phyloP scores from a whole-genome alignment of 2,329 filamentous ascomycete species.

The Diaporthe vexans region DNA sequence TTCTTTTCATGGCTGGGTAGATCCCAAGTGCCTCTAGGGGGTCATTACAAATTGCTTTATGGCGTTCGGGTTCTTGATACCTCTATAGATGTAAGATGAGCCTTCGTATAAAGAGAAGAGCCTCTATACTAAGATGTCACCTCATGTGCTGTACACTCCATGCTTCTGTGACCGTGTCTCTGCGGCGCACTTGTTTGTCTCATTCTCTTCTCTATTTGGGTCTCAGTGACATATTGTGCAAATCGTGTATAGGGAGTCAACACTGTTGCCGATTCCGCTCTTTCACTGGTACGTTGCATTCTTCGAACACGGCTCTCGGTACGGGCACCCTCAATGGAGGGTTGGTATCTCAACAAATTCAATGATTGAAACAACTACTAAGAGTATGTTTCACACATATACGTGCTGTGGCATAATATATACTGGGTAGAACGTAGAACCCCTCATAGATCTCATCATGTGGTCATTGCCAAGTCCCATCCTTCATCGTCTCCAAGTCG shows the following conservation, averaged over 20 bases:
- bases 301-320: no score
- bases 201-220: background rate
- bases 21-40: background rate
- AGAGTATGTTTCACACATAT: background rate
- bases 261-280: no score
- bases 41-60: background rate
- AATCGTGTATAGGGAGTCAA: no score
- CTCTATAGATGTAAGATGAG: slow-evolving; percentile 1
- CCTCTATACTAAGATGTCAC: background rate
- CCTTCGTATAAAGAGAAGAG: background rate
- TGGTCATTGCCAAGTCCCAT: slow-evolving; percentile 5
- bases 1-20: slow-evolving; percentile 13
- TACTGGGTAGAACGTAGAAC: background rate
- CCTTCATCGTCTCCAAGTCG: no score
- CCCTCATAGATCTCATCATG: slow-evolving; percentile 8
- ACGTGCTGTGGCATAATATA: background rate
- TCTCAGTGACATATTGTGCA: no score
- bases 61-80: slow-evolving; percentile 28
- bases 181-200: background rate
- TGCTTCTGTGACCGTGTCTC: background rate
- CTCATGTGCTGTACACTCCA: background rate
- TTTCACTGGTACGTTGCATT: no score
- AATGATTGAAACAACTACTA: background rate
- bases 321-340: no score
- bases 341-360: background rate